Conservation (phyloP, 306 rosid species). For the Datisca glomerata region DNA sequence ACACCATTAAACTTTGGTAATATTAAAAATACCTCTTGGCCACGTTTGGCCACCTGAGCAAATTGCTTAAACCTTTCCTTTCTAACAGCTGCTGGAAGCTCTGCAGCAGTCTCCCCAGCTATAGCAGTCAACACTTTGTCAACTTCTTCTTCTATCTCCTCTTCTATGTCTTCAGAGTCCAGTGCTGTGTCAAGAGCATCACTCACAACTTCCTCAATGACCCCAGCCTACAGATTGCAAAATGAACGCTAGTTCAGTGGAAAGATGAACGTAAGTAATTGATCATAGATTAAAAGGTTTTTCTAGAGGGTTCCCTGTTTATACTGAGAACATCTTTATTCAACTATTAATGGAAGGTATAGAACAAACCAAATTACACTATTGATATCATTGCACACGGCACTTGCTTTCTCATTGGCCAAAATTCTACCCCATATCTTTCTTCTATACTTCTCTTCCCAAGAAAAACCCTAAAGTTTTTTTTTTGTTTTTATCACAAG, state of each 20-base stretch:
- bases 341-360: too few relatives aligned
- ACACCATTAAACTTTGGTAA: too few relatives aligned
- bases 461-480: background rate
- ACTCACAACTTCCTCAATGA: constrained; percentile 76
- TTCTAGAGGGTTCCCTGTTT: background rate
- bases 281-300: background rate
- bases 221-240: constrained; percentile 60
- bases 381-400: too few relatives aligned
- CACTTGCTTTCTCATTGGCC: too few relatives aligned
- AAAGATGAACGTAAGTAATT: too few relatives aligned
- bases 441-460: background rate
- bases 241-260: too few relatives aligned
- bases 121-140: constrained; percentile 82
- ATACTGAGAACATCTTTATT: background rate
- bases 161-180: constrained; percentile 90
- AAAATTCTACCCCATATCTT: too few relatives aligned
- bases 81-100: constrained; percentile 88
- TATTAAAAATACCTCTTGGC: too few relatives aligned
- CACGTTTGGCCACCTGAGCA: constrained; percentile 34
- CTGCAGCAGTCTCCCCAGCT: constrained; percentile 92
- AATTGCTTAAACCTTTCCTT: constrained; percentile 59
- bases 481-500: background rate
- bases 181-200: constrained; percentile 83
- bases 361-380: too few relatives aligned
- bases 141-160: constrained; percentile 95